Base-by-base conservation (phyloP, 1,139 yeast species). In the Suhomyces terraborum region DNA sequence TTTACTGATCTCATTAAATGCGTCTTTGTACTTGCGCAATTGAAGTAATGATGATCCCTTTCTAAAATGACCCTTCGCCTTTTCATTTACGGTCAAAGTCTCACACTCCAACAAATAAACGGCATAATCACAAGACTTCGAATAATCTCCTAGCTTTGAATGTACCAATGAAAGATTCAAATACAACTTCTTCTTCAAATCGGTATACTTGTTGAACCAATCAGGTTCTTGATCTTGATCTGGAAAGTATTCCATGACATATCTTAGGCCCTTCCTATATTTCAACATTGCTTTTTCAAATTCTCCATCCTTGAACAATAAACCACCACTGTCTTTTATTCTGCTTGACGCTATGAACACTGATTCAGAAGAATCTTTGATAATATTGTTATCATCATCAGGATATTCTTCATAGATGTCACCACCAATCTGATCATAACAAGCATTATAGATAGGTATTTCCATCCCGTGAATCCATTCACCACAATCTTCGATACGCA, bases 381-480 rank as follows among this genome's bases (percentile, higher is more conserved):
- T 80, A 36, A 82, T 78, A 46, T 67, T 66, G 28, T 54, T 68
- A 51, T 82, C 89, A 53, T 82, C 88, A 49, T 81, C 89, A 0
- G 94, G 94, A 51, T 71, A 79, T 55, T 85, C 94, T 60, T 84
- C 93, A 52, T 74, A 85, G 0, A 77, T 60, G 52, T 85, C 94
- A 6, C 87, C 88, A 1, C 85, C 88, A 8, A 79, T 67, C 0
- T 64, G 57, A 46, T 77, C 78, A 49, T 80, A 79, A 38, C 84
- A 75, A 1, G 88, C 86, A 53, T 81, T 80, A 50, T 53, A 76
- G 3, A 82, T 67, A 0, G 91, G 91, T 1, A 80, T 50, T 0
- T 53, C 63, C 69, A 77, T 74, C 0, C 64, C 64, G 10, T 71
- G 74, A 4, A 62, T 52, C 89, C 91, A 85, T 29, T 59, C 68